A percentile compares a stretch with the other conserved stretches of the same genome.
Evolutionary conservation across 129 eudicot genomes (phyloP).

Genomic region (Centrapalus pauciflorus): DNA sequence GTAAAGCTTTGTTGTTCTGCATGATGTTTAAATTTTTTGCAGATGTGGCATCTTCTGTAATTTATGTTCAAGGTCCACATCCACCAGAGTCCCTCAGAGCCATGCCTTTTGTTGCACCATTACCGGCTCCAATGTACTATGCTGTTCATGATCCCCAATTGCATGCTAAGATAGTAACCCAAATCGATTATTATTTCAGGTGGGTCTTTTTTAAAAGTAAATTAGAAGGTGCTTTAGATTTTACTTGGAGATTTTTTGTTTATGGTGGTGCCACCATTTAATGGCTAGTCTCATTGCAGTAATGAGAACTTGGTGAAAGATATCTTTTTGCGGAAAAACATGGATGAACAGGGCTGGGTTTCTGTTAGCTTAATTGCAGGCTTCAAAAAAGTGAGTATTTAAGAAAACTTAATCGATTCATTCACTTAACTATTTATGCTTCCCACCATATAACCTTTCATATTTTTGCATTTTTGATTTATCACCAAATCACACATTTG

Average conservation of each 20-base stretch:
- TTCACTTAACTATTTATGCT: neutral
- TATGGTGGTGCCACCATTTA: conserved; percentile 1
- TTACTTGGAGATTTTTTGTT: neutral
- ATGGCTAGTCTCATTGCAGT: conserved; percentile 38
- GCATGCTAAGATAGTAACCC: conserved; percentile 54
- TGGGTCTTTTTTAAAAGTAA: conserved; percentile 10
- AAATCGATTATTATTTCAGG: conserved; percentile 94
- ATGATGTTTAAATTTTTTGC: conserved; percentile 25
- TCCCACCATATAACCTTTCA: neutral
- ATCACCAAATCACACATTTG: neutral
- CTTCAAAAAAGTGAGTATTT: conserved; percentile 63
- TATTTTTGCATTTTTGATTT: neutral
- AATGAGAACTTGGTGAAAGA: conserved; percentile 81
- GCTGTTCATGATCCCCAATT: conserved; percentile 52
- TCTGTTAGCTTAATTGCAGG: conserved; percentile 63
- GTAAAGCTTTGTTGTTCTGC: conserved; percentile 3
- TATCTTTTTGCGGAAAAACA: conserved; percentile 60
- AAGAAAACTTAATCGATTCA: neutral
- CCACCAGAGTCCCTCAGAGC: conserved; percentile 44
- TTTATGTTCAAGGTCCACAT: conserved; percentile 41
- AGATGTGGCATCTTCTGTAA: conserved; percentile 43
- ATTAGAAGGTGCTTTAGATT: neutral
- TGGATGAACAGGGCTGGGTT: conserved; percentile 97
- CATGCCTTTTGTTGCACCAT: conserved; percentile 48
- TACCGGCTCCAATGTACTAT: conserved; percentile 39